Conservation (phyloP, 2,329 filamentous ascomycete species). For the Fusarium sp. region DNA sequence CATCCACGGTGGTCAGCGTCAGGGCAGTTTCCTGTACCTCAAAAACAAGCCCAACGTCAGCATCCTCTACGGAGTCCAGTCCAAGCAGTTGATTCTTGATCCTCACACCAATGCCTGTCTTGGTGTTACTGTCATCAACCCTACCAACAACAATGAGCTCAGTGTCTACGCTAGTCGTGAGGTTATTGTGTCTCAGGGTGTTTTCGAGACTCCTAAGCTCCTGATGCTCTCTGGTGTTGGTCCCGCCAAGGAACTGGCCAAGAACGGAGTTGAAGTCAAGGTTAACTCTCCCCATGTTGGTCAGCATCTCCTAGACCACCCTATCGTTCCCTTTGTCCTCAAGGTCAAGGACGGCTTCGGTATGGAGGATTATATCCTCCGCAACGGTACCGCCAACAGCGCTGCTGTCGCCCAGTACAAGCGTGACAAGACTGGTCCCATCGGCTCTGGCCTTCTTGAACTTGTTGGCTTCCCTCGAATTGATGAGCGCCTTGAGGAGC, state of each 20-base stretch:
- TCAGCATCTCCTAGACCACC: conserved; percentile 71
- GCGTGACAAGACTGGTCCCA: conserved; percentile 50
- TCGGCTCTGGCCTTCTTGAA: conserved; percentile 57
- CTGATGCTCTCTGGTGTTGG: conserved; percentile 74
- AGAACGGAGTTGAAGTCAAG: conserved; percentile 63
- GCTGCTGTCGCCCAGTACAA: conserved; percentile 43
- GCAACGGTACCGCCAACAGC: conserved; percentile 49
- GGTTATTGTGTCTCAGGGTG: conserved; percentile 62
- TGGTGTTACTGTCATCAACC: conserved; percentile 60
- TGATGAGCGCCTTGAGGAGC: conserved; percentile 63
- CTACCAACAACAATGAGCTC: conserved; percentile 48
- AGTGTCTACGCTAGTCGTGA: conserved; percentile 61
- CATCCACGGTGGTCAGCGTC: conserved; percentile 67
- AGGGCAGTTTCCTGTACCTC: conserved; percentile 62
- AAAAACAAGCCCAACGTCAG: conserved; percentile 66
- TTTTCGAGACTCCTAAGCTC: conserved; percentile 73
- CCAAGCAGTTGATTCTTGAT: conserved; percentile 67
- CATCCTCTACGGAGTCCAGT: conserved; percentile 58
- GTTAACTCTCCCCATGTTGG: conserved; percentile 72
- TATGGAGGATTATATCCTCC: conserved; percentile 56
- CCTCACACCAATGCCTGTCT: conserved; percentile 43
- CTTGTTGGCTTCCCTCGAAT: conserved; percentile 69
- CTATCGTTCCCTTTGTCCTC: conserved; percentile 11
- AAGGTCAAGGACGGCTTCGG: conserved; percentile 54
- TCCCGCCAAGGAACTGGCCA: conserved; percentile 61